Conservation (phyloP, 2,329 filamentous ascomycete species). For the Alternaria incomplexa region DNA sequence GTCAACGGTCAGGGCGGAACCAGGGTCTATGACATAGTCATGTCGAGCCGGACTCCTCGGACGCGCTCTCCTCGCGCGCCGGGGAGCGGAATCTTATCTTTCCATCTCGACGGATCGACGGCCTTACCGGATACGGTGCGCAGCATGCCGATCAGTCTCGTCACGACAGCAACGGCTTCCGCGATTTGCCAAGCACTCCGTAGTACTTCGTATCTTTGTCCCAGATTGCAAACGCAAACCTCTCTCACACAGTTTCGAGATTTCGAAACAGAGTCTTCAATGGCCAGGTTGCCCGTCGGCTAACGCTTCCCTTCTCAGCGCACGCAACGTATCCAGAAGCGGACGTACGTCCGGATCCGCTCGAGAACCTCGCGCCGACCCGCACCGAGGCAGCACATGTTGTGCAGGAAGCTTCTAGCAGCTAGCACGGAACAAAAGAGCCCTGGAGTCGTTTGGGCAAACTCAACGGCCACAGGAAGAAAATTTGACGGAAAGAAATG, state of each 20-base stretch:
- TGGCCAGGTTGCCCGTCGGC: background rate
- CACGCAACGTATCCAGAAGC: background rate
- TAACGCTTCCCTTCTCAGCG: background rate
- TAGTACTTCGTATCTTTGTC: background rate
- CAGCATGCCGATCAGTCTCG: background rate
- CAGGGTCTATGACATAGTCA: conserved; percentile 2
- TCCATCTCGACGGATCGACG: conserved; percentile 1
- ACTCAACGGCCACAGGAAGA: background rate
- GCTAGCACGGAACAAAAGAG: background rate
- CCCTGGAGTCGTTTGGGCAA: background rate
- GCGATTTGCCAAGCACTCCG: background rate
- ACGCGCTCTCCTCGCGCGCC: background rate
- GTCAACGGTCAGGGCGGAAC: background rate
- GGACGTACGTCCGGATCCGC: background rate
- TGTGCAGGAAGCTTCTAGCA: conserved; percentile 3
- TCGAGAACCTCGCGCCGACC: background rate
- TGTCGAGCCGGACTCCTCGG: conserved; percentile 6
- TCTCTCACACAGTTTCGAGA: background rate
- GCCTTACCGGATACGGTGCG: background rate
- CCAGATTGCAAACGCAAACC: background rate
- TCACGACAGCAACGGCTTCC: background rate
- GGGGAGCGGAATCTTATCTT: background rate
- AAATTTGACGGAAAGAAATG: background rate
- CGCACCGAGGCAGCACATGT: conserved; percentile 7
- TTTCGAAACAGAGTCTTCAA: background rate